Conservation (phyloP, 2,329 filamentous ascomycete genomes). For the Tolypocladium album region DNA sequence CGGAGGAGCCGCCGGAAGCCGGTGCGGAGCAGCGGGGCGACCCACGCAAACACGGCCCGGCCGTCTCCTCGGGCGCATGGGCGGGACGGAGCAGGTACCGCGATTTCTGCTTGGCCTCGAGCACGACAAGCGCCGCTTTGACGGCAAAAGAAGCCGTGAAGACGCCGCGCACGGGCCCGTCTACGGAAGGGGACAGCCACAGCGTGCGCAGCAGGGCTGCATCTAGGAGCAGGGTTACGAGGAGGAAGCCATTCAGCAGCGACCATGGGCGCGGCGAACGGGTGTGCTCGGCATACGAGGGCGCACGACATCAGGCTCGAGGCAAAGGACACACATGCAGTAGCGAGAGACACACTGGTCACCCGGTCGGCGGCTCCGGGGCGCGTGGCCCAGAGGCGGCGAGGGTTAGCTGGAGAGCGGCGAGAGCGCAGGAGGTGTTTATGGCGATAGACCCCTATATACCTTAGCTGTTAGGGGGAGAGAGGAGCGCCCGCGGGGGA, state of each 20-base stretch:
- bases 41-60: constrained; percentile 28
- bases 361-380: not conserved
- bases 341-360: constrained; percentile 6
- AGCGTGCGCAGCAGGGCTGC: constrained; percentile 21
- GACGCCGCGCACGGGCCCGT: constrained; percentile 19
- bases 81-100: not conserved
- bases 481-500: too few species aligned
- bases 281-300: constrained; percentile 11
- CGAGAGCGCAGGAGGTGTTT: not conserved
- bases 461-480: too few species aligned
- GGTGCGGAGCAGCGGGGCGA: constrained; percentile 22
- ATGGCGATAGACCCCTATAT: not conserved
- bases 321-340: constrained; percentile 17
- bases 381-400: not conserved
- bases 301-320: constrained; percentile 19
- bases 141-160: constrained; percentile 23
- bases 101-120: constrained; percentile 27
- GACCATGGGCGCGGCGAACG: not conserved
- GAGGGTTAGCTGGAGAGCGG: not conserved
- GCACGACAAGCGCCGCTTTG: constrained; percentile 23
- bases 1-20: constrained; percentile 24
- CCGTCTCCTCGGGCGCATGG: constrained; percentile 12
- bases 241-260: not conserved
- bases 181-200: constrained; percentile 14
- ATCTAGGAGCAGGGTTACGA: constrained; percentile 12